A percentile compares a stretch with the other conserved stretches of the same genome.
These are phyloP conservation scores for Pichia sorboxylosa DNA, from an alignment of 1,139 yeast species.

Conservation along the genomic window DNA sequence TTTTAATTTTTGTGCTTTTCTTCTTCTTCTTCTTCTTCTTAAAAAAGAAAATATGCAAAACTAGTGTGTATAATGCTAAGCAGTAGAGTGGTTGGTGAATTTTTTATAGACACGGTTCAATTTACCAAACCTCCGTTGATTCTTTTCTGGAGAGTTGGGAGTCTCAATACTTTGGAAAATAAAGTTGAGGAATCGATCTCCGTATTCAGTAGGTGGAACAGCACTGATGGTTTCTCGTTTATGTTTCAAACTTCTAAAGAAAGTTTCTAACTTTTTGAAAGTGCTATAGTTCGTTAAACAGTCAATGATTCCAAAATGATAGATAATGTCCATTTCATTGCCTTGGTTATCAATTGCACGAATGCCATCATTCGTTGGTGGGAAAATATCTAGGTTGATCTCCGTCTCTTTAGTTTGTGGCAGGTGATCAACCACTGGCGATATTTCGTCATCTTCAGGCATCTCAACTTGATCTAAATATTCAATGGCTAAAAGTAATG, in stretches of 20 bases:
- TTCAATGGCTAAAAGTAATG: conserved; percentile 78
- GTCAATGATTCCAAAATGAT: conserved; percentile 89
- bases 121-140: no score
- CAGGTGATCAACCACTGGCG: not conserved
- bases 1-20: no score
- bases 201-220: conserved; percentile 82
- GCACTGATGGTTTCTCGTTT: conserved; percentile 69
- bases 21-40: no score
- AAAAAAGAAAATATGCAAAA: no score
- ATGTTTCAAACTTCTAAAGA: conserved; percentile 68
- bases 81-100: no score
- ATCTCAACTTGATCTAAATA: conserved; percentile 28
- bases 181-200: conserved; percentile 70
- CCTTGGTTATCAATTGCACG: conserved; percentile 59
- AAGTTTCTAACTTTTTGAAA: conserved; percentile 71
- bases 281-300: conserved; percentile 79
- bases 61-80: no score
- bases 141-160: conserved; percentile 5
- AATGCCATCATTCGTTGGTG: conserved; percentile 56
- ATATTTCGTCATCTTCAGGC: no score
- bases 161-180: conserved; percentile 31
- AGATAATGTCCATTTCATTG: conserved; percentile 56
- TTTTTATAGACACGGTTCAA: no score
- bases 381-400: conserved; percentile 11
- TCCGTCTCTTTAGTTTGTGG: not conserved